Evolutionary conservation across 257 asterid species (phyloP), one percentile per base, ranked within the genome.

Genomic region (Gynochthodes officinalis): DNA sequence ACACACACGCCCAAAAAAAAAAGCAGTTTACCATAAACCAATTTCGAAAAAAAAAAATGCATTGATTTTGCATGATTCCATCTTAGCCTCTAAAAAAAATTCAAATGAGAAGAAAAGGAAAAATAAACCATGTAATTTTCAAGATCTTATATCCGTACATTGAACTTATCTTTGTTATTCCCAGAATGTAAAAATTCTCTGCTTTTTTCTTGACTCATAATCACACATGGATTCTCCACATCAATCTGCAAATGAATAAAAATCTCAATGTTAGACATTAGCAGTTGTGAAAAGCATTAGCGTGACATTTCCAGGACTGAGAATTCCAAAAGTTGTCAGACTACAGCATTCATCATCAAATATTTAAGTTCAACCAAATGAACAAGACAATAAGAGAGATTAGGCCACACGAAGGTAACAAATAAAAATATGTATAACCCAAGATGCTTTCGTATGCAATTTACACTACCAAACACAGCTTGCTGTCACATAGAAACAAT

Each of bases 121-220:
- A 46, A 39, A 68, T 35, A 58, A 2, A 37, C 1, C 11, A 33
- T 35, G 59, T 43, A 7, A 32, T 5, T 66, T 19, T 48, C 39
- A 35, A 44, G 59, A 69, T 52, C 46, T 12, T 12, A 27, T 18
- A 33, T 11, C 53, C 52, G 18, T 64, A 93, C 98, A 96, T 86
- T 94, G 87, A 94, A 91, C 88, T 90, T 91, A 82, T 91, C 97
- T 79, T 86, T 92, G 69, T 80, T 91, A 80, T 76, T 88, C 68
- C 98, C 98, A 35, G 97, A 91, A 82, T 94, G 96, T 71, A 94
- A 84, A 80, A 94, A 94, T 85, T 94, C 99, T 74, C 97, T 79
- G 86, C 99, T 94, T 84, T 89, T 94, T 83, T 94, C 99, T 76
- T 91, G 99, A 81, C 89, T 91, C 99, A 91, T 91, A 76, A 94